Percentiles rank a stretch among this genome's conserved stretches.
These are phyloP conservation scores for Pythium brassicae DNA, from an alignment of 352 stramenopile species.

Conservation along the genomic window DNA sequence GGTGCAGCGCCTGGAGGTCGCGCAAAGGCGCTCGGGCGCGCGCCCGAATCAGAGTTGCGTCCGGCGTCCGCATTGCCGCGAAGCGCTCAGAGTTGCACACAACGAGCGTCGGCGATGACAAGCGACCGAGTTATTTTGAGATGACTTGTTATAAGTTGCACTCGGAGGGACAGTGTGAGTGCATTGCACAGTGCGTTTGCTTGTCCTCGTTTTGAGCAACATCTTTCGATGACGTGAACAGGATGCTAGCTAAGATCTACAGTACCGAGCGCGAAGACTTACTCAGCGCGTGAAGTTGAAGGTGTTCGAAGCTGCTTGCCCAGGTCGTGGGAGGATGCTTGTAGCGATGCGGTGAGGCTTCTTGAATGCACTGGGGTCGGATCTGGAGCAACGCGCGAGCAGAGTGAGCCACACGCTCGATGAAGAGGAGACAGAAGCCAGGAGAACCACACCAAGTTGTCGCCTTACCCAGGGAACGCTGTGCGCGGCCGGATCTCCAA, in stretches of 20 bases:
- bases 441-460: background rate
- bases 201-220: too few relatives aligned
- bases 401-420: background rate
- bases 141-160: too few relatives aligned
- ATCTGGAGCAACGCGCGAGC: background rate
- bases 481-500: constrained; percentile 24
- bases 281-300: constrained; percentile 3
- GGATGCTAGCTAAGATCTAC: too few relatives aligned
- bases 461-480: constrained; percentile 5
- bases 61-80: constrained; percentile 37
- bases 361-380: constrained; percentile 9
- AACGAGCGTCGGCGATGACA: too few relatives aligned
- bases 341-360: constrained; percentile 34
- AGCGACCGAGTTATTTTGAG: too few relatives aligned
- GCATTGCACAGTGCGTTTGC: too few relatives aligned
- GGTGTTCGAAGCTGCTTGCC: background rate
- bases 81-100: too few relatives aligned
- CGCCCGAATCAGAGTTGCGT: constrained; percentile 38
- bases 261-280: background rate
- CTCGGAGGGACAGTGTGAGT: too few relatives aligned
- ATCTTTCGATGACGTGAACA: too few relatives aligned
- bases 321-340: constrained; percentile 30
- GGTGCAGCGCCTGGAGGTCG: constrained; percentile 42
- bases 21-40: constrained; percentile 47
- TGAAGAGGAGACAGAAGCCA: background rate